Evolutionary conservation across 73 alveolate genomes (phyloP).

Genomic region (Halteria grandinella): DNA sequence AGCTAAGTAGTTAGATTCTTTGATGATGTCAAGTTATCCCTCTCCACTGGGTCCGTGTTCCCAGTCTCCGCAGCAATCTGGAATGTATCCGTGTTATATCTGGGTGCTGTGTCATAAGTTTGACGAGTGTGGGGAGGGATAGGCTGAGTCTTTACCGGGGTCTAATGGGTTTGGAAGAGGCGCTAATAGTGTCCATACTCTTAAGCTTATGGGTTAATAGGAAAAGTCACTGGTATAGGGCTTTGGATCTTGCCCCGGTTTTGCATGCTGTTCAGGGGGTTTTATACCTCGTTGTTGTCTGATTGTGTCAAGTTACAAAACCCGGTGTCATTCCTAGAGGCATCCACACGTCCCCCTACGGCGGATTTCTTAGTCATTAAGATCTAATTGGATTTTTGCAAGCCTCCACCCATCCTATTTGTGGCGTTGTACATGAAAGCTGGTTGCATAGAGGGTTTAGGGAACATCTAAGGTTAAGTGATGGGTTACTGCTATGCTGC

Average conservation of each 20-base stretch:
- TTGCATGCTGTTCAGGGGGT: no score
- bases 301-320: no score
- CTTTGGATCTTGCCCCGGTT: not conserved
- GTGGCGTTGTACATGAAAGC: not conserved
- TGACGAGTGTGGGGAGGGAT: not conserved
- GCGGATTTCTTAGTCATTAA: not conserved
- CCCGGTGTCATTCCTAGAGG: not conserved
- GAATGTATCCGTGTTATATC: not conserved
- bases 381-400: slow-evolving; percentile 19
- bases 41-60: slow-evolving; percentile 29
- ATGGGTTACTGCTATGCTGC: slow-evolving; percentile 1
- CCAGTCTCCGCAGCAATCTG: slow-evolving; percentile 50
- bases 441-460: not conserved
- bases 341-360: not conserved
- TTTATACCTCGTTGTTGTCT: no score
- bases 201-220: not conserved
- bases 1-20: no score
- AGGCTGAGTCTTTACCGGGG: not conserved
- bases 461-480: not conserved
- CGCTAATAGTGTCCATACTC: not conserved
- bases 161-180: not conserved
- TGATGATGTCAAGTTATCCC: slow-evolving; percentile 82
- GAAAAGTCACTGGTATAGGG: not conserved
- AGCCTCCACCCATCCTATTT: slow-evolving; percentile 32
- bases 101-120: not conserved